Percentiles rank a stretch among this genome's conserved stretches.
phyloP scores from a whole-genome alignment of 805 yeast species.

The Vanderwaltozyma tropicalis region DNA sequence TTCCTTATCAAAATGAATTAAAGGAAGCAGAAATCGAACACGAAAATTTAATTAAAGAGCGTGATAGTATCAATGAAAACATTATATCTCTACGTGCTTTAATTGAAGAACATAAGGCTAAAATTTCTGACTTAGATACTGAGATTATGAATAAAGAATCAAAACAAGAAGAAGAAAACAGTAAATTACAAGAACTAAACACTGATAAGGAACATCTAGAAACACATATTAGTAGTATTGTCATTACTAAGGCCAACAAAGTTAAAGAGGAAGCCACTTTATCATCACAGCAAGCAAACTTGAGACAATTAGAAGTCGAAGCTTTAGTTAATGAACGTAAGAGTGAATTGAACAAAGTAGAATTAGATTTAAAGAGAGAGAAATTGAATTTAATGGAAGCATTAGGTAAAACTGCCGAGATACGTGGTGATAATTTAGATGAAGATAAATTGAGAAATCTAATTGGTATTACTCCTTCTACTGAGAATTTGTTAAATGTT shows the following conservation, averaged over 20 bases:
- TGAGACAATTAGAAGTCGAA: constrained; percentile 32
- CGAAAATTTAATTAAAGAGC: constrained; percentile 27
- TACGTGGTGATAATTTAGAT: constrained; percentile 25
- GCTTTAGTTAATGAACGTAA: constrained; percentile 30
- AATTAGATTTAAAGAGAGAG: constrained; percentile 30
- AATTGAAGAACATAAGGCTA: constrained; percentile 28
- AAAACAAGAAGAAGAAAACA: constrained; percentile 24
- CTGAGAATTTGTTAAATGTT: constrained; percentile 16
- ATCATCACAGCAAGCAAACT: constrained; percentile 26
- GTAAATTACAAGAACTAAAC: constrained; percentile 25
- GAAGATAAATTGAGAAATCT: constrained; percentile 25
- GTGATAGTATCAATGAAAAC: constrained; percentile 30
- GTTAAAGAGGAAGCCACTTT: constrained; percentile 30
- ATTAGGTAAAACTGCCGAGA: constrained; percentile 24
- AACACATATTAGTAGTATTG: constrained; percentile 13
- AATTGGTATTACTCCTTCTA: constrained; percentile 23
- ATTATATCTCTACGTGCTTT: constrained; percentile 32
- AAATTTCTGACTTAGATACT: constrained; percentile 26
- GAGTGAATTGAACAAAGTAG: constrained; percentile 27
- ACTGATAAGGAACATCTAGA: constrained; percentile 25
- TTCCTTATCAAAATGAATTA: constrained; percentile 34
- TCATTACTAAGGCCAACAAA: constrained; percentile 22
- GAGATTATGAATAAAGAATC: constrained; percentile 24
- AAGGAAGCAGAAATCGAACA: constrained; percentile 32
- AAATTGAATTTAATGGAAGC: constrained; percentile 15